Evolutionary conservation across 176 grass and related monocot species (phyloP).

Genomic region (Ensete glaucum): DNA sequence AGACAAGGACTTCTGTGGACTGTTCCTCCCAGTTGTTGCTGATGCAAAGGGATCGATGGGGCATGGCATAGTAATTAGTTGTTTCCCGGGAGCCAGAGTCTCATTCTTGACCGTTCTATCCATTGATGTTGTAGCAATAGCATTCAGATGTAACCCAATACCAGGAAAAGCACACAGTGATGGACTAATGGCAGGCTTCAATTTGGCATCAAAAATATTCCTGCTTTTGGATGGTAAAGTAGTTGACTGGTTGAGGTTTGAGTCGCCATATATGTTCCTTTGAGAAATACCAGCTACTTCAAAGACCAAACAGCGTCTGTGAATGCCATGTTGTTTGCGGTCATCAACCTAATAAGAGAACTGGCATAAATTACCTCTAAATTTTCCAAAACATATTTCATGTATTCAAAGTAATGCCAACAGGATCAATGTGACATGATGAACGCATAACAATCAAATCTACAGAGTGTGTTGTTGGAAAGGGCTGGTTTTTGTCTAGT

Average conservation of each 20-base stretch:
- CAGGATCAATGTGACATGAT: background rate
- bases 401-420: background rate
- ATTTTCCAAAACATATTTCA: background rate
- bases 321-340: constrained; percentile 76
- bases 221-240: constrained; percentile 42
- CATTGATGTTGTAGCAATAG: constrained; percentile 63
- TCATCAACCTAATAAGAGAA: constrained; percentile 49
- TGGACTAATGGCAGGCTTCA: constrained; percentile 43
- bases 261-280: constrained; percentile 22
- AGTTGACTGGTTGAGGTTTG: constrained; percentile 21
- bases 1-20: constrained; percentile 29
- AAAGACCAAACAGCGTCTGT: constrained; percentile 88
- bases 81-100: constrained; percentile 26
- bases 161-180: constrained; percentile 45
- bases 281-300: constrained; percentile 50
- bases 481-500: background rate
- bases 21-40: constrained; percentile 36
- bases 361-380: constrained; percentile 7
- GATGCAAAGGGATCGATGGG: constrained; percentile 35
- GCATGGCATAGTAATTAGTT: constrained; percentile 28
- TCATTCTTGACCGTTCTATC: constrained; percentile 43
- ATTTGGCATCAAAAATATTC: constrained; percentile 27
- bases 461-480: background rate
- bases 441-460: background rate
- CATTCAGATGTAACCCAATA: constrained; percentile 89